phyloP scores from a whole-genome alignment of 768 basidiomycete species.

The Suillus subaureus region DNA sequence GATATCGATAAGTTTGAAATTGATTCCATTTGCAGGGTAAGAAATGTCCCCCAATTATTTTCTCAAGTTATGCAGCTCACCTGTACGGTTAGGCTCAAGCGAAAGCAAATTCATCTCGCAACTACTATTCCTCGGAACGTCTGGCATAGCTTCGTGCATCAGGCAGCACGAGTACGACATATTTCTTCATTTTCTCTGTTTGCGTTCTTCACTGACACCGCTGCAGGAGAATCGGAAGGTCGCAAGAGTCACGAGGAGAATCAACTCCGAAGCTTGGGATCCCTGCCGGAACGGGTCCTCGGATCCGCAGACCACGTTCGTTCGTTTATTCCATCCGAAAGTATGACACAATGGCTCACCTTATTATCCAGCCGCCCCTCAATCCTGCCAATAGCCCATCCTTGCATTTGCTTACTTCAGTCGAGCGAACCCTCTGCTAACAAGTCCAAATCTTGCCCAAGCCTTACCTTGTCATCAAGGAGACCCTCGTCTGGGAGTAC shows the following conservation, averaged over 20 bases:
- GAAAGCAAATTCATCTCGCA: constrained; percentile 58
- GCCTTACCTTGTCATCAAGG: constrained; percentile 95
- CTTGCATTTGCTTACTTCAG: constrained; percentile 84
- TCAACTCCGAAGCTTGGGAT: constrained; percentile 54
- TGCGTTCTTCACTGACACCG: constrained; percentile 11
- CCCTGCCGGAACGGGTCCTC: constrained; percentile 37
- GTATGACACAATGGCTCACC: constrained; percentile 4
- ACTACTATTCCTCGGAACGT: constrained; percentile 57
- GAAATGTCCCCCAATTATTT: constrained; percentile 21
- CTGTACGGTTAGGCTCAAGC: constrained; percentile 52
- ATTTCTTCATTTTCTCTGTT: constrained; percentile 35
- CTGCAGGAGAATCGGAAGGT: constrained; percentile 51
- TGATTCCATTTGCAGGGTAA: constrained; percentile 72
- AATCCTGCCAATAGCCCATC: constrained; percentile 91
- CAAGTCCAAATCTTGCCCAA: constrained; percentile 89
- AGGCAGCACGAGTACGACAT: constrained; percentile 47
- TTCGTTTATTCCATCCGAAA: constrained; percentile 19
- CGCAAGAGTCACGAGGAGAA: constrained; percentile 62
- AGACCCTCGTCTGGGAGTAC: constrained; percentile 92
- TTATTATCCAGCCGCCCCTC: constrained; percentile 54
- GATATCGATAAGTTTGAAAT: constrained; percentile 90
- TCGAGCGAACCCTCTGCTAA: constrained; percentile 88
- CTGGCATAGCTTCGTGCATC: constrained; percentile 48
- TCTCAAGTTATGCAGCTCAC: not conserved
- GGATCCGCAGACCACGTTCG: constrained; percentile 47